These are phyloP conservation scores for Fusarium concolor DNA, from an alignment of 2,329 filamentous ascomycete species.

Conservation along the genomic window DNA sequence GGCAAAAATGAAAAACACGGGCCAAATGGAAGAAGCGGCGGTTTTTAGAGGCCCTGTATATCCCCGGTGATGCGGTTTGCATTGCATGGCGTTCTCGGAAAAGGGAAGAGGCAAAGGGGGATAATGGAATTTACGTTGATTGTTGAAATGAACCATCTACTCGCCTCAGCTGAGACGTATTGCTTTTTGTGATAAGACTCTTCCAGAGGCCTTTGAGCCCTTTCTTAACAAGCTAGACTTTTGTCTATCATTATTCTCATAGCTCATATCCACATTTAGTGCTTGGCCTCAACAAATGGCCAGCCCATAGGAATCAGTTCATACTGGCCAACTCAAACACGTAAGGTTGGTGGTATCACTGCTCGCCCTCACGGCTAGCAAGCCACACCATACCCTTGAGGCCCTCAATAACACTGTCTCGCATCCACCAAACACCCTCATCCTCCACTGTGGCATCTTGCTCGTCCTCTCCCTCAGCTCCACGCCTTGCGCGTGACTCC, in stretches of 20 bases:
- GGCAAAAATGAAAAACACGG: slow-evolving; percentile 30
- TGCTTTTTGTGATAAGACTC: slow-evolving; percentile 17
- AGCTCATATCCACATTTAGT: slow-evolving; percentile 32
- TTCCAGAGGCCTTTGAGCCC: neutral
- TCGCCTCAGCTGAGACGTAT: slow-evolving; percentile 22
- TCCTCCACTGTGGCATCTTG: slow-evolving; percentile 39
- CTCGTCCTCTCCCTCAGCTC: slow-evolving; percentile 35
- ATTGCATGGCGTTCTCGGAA: slow-evolving; percentile 55
- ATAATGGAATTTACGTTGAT: slow-evolving; percentile 50
- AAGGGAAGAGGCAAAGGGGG: slow-evolving; percentile 48
- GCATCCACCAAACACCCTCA: slow-evolving; percentile 64
- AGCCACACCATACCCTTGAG: slow-evolving; percentile 68
- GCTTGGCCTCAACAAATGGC: neutral
- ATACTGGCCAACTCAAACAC: neutral
- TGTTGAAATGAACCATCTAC: slow-evolving; percentile 47
- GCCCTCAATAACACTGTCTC: slow-evolving; percentile 65
- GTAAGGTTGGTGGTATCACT: slow-evolving; percentile 26
- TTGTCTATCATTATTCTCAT: slow-evolving; percentile 33
- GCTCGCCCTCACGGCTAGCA: slow-evolving; percentile 54
- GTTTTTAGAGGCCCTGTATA: slow-evolving; percentile 45
- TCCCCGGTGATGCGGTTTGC: slow-evolving; percentile 54
- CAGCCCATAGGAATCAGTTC: neutral
- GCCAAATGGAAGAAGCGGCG: slow-evolving; percentile 30
- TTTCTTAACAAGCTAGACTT: slow-evolving; percentile 16
- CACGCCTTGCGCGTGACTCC: slow-evolving; percentile 37